Conservation (phyloP, 306 rosid genomes). For the Gastrolobium bilobum region DNA sequence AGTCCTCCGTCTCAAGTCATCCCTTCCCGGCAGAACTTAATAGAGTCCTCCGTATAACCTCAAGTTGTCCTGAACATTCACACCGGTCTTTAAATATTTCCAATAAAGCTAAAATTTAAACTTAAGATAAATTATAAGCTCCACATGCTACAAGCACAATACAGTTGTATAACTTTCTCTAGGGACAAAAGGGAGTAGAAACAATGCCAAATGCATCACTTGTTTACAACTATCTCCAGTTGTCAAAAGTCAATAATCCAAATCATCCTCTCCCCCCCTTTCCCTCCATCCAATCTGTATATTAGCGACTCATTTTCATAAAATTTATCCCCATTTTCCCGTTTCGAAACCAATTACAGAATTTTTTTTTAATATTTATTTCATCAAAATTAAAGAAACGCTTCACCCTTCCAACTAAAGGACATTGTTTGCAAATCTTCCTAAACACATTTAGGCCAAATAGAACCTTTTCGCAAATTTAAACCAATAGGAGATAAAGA, state of each 20-base stretch:
- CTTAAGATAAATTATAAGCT: background rate
- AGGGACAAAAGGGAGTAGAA: background rate
- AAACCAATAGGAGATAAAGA: background rate
- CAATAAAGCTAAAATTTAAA: conserved; percentile 26
- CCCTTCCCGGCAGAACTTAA: conserved; percentile 30
- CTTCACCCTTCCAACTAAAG: background rate
- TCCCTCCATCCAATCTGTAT: background rate
- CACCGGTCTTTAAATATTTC: conserved; percentile 33
- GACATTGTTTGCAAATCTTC: conserved; percentile 3
- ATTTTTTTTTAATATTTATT: background rate
- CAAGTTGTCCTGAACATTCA: conserved; percentile 41
- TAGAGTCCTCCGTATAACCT: conserved; percentile 17
- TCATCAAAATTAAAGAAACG: background rate
- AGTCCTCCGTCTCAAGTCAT: background rate
- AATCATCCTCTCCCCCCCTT: background rate
- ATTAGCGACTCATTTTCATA: background rate
- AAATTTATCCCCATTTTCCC: background rate
- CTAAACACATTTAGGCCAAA: conserved; percentile 15
- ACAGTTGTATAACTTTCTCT: background rate
- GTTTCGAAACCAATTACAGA: background rate
- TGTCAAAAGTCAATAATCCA: background rate
- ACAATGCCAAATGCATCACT: conserved; percentile 6
- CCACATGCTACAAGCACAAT: background rate
- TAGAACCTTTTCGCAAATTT: conserved; percentile 16
- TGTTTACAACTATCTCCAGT: background rate